Evolutionary conservation across 2,329 filamentous ascomycete species (phyloP).

Genomic region (Pseudohalonectria lignicola): DNA sequence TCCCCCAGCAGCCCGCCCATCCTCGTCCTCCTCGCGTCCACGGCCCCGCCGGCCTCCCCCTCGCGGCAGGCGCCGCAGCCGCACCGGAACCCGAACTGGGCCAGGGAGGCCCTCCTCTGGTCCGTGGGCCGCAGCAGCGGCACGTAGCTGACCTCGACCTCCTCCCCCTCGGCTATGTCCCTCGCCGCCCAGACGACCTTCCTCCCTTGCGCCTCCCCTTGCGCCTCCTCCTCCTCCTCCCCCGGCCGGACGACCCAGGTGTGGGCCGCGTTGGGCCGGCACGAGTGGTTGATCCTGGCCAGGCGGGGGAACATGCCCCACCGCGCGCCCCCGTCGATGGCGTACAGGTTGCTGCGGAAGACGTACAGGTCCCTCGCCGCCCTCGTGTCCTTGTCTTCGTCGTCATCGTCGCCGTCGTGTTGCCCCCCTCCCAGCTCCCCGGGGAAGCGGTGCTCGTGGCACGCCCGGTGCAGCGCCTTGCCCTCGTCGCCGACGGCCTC

Average conservation of each 20-base stretch:
- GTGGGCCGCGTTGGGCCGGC: slow-evolving; percentile 24
- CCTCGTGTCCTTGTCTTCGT: too few species aligned
- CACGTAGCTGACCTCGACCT: slow-evolving; percentile 24
- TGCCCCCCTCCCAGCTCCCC: slow-evolving; percentile 10
- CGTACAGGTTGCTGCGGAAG: slow-evolving; percentile 29
- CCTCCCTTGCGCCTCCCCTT: too few species aligned
- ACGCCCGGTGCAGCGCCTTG: slow-evolving; percentile 15
- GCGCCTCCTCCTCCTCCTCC: slow-evolving; percentile 16
- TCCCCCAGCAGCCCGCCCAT: slow-evolving; percentile 19
- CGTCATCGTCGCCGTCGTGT: not conserved
- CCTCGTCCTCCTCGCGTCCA: slow-evolving; percentile 17
- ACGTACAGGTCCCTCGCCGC: slow-evolving; percentile 13
- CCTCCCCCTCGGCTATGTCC: slow-evolving; percentile 19
- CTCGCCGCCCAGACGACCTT: slow-evolving; percentile 18
- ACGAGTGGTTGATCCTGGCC: slow-evolving; percentile 26
- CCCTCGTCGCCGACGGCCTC: slow-evolving; percentile 11
- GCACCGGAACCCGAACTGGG: slow-evolving; percentile 13
- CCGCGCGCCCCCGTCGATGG: slow-evolving; percentile 9
- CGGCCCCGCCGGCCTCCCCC: slow-evolving; percentile 12
- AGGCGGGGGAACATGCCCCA: slow-evolving; percentile 19
- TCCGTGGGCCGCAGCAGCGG: slow-evolving; percentile 17
- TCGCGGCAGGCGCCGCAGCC: slow-evolving; percentile 5
- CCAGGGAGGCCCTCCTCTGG: slow-evolving; percentile 16
- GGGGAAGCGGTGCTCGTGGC: slow-evolving; percentile 14
- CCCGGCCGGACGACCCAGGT: slow-evolving; percentile 13